Base-by-base conservation (phyloP, 441 rosid species). In the Gossypium schwendimanii region DNA sequence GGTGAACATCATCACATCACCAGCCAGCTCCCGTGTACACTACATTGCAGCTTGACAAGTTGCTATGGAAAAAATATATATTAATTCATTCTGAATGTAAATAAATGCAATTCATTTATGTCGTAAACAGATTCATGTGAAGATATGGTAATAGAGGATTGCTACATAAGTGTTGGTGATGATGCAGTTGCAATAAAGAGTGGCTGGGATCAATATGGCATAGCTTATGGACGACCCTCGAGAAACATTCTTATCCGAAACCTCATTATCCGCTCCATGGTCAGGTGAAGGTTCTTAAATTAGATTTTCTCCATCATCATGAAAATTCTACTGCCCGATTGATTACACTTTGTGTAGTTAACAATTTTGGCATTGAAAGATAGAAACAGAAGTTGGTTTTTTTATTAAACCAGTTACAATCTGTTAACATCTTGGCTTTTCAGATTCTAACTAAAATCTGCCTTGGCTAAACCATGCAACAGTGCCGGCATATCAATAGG, bases 171-270 rank as follows among this genome's bases (percentile, higher is more conserved):
- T 69, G 96, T 92, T 14, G 99, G 99, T 62, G 99, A 95, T 79
- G 99, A 95, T 79, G 97, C 87, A 0, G 85, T 95, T 67, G 99
- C 98, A 4, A 95, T 95, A 79, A 93, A 95, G 82, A 95, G 98
- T 74, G 99, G 99, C 59, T 93, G 99, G 97, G 99, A 95, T 89
- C 99, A 95, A 78, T 95, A 91, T 83, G 99, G 99, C 50, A 91
- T 90, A 70, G 80, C 88, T 2, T 95, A 91, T 80, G 93, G 92
- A 68, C 83, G 89, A 75, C 96, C 98, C 71, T 91, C 97, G 0
- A 82, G 36, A 11, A 93, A 93, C 73, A 91, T 95, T 76, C 85
- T 88, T 63, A 88, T 95, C 77, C 93, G 92, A 61, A 93, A 93
- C 73, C 86, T 95, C 69, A 82, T 88, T 1, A 90, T 93, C 61